Conservation (phyloP, 2,329 filamentous ascomycete genomes). For the Paraconiothyrium brasiliense region DNA sequence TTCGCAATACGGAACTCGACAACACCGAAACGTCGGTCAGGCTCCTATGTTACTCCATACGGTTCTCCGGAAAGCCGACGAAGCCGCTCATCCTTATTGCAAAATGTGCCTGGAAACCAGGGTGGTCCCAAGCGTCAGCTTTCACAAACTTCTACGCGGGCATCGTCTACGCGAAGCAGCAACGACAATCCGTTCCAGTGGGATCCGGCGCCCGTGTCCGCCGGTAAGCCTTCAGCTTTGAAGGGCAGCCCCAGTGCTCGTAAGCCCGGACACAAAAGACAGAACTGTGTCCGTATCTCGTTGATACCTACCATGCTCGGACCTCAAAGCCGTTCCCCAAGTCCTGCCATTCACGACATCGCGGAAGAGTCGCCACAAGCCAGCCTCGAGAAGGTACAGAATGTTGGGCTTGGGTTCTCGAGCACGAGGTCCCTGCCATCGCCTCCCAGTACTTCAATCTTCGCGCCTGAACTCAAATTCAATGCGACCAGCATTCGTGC, state of each 20-base stretch:
- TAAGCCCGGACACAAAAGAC: slow-evolving; percentile 52
- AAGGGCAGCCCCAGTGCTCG: slow-evolving; percentile 57
- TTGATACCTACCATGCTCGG: slow-evolving; percentile 55
- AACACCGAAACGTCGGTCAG: slow-evolving; percentile 48
- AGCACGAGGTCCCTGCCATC: slow-evolving; percentile 31
- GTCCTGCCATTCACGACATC: slow-evolving; percentile 49
- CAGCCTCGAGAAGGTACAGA: slow-evolving; percentile 16
- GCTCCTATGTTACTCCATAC: slow-evolving; percentile 47
- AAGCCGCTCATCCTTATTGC: slow-evolving; percentile 36
- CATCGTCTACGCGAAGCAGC: slow-evolving; percentile 52
- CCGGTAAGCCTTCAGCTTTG: slow-evolving; percentile 53
- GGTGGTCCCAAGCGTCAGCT: slow-evolving; percentile 47
- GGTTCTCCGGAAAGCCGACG: slow-evolving; percentile 53
- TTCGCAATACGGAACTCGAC: slow-evolving; percentile 37
- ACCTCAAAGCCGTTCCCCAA: slow-evolving; percentile 46
- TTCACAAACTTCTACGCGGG: slow-evolving; percentile 51
- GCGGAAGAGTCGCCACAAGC: slow-evolving; percentile 47
- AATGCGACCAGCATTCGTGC: slow-evolving; percentile 45
- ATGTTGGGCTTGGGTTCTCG: slow-evolving; percentile 26
- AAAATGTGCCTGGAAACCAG: slow-evolving; percentile 45
- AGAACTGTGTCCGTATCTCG: slow-evolving; percentile 58
- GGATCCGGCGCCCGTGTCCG: slow-evolving; percentile 49
- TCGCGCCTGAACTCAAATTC: slow-evolving; percentile 49
- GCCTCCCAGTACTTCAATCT: slow-evolving; percentile 41
- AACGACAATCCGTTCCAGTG: slow-evolving; percentile 59